Conservation (phyloP, 108 stramenopile genomes). For the Pseudonitzschia pungens region DNA sequence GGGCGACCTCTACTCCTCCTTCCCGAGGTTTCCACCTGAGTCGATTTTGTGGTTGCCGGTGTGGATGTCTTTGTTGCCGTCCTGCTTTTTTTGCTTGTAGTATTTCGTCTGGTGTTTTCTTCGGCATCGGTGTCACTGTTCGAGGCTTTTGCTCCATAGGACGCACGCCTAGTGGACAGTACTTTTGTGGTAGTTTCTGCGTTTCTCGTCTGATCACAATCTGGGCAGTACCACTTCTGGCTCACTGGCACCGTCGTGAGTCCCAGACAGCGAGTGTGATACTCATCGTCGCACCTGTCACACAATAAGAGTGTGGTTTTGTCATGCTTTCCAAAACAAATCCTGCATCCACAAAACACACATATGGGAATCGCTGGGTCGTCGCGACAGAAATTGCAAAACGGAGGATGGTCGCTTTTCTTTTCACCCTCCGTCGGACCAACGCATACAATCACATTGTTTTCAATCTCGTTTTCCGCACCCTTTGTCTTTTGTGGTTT, state of each 20-base stretch:
- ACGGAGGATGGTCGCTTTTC: neutral
- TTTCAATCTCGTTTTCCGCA: neutral
- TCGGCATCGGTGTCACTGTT: slow-evolving; percentile 1
- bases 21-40: neutral
- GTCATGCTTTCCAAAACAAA: slow-evolving; percentile 83
- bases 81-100: slow-evolving; percentile 9
- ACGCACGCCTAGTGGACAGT: neutral
- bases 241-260: slow-evolving; percentile 38
- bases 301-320: slow-evolving; percentile 44
- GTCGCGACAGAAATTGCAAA: slow-evolving; percentile 66
- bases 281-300: slow-evolving; percentile 53
- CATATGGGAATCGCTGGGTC: slow-evolving; percentile 64
- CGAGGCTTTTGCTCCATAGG: slow-evolving; percentile 2
- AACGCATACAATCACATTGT: neutral
- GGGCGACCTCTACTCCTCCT: slow-evolving; percentile 25
- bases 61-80: slow-evolving; percentile 13
- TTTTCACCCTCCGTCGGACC: slow-evolving; percentile 5
- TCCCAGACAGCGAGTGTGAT: slow-evolving; percentile 50
- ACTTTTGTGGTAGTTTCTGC: neutral
- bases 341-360: slow-evolving; percentile 81
- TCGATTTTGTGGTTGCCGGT: slow-evolving; percentile 5
- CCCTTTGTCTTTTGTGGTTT: slow-evolving; percentile 1
- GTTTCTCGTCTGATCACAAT: slow-evolving; percentile 28
- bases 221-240: slow-evolving; percentile 56
- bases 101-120: neutral